Evolutionary conservation across 495 filamentous ascomycete genomes (phyloP), one percentile per base, ranked within the genome.

Genomic region (Xylaria telfairii): DNA sequence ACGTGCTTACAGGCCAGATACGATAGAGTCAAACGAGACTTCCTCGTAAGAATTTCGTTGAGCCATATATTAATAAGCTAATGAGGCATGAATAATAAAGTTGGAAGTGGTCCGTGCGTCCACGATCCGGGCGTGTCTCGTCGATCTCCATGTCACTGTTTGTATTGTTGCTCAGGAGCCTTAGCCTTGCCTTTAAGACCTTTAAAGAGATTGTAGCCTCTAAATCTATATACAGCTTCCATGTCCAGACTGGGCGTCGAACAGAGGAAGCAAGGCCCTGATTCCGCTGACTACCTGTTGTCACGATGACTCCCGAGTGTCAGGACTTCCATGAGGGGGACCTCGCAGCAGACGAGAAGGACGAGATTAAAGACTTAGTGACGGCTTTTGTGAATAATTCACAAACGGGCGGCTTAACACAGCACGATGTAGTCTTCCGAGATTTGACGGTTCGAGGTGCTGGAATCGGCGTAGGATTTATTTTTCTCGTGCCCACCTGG

Each of bases 131-230:
- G 21, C 24, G 24, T 28, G 21, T 53, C 24, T 26, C 12, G 15
- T 24, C 12, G 24, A 53, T 53, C 49, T n/a, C 49, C 26, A 10
- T n/a, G 21, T 53, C 24, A 53, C 24, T 28, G 24, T 53, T 12
- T 53, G 49, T 53, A 53, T 53, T 26, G 24, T 53, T 28, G 49
- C 49, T 53, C 49, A 53, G 49, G 49, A 53, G 49, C 49, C 24
- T 53, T 41, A 53, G 49, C 49, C 49, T 53, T 26, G 49, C 24
- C 49, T 53, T 12, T 1, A 53, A 13, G 49, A 28, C 49, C 49
- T 53, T 53, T 53, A 53, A 53, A 53, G 49, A 53, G 49, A 53
- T 53, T 53, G 49, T 28, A 26, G 49, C 49, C 49, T 53, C 24
- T 15, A 15, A 28, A 5, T 8, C 15, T 10, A 28, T 28, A 28